Evolutionary conservation across 108 stramenopile genomes (phyloP), one percentile per base, ranked within the genome.

Genomic region (Skeletonema grethae): DNA sequence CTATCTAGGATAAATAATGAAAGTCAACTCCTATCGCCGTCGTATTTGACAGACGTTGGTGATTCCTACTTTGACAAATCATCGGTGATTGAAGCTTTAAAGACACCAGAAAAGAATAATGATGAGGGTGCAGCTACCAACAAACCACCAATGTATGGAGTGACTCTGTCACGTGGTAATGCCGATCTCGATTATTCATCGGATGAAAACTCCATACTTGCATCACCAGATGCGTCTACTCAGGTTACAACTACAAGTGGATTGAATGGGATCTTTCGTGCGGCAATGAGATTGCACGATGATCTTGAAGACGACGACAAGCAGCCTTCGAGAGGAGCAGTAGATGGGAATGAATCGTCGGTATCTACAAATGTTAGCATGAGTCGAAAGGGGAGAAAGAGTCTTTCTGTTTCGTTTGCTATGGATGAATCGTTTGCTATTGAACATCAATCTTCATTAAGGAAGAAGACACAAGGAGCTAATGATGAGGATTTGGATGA

Each of bases 41-140:
- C 64, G 7, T 32, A 67, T 62, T 65, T 67, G 31, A 68, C 38
- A 18, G 59, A 64, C 2, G 43, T 43, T n/a, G 30, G 38, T 36
- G 62, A 45, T 43, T 72, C 70, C 9, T 79, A 65, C 64, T 68
- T 69, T 58, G 70, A 79, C 12, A 79, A 79, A 45, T 66, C 70
- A 45, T 66, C 70, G 11, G 43, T 66, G 3, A 56, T 79, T 32
- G n/a, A 60, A 25, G 39, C 65, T n/a, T 39, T 79, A 16, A 45
- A 61, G 50, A 79, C 77, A 39, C 77, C 77, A 7, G 77, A 79
- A 31, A 79, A 72, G 24, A 5, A 32, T 35, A 50, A 25, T 12
- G 18, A 7, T 12, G 18, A 7, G 60, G 20, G 46, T 61, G 48
- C 34, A 38, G 5, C 10, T 28, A 38, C 20, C 35, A 11, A 53